Conservation (phyloP, 2,329 filamentous ascomycete genomes). For the Rhynchosporium agropyri region DNA sequence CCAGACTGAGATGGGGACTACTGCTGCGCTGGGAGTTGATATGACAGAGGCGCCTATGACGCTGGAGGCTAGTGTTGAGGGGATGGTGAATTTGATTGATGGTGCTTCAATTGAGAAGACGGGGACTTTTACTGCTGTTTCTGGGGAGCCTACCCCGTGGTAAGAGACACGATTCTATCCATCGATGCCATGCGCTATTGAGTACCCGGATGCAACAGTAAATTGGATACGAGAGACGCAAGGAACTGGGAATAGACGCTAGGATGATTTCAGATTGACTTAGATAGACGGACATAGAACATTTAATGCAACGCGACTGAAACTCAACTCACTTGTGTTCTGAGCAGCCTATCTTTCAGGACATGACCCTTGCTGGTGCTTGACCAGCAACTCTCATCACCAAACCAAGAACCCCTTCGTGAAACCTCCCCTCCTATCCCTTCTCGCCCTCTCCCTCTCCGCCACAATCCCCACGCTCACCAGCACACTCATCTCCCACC, state of each 20-base stretch:
- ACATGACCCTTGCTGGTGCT: too few relatives aligned
- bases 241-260: too few relatives aligned
- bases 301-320: too few relatives aligned
- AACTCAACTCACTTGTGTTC: too few relatives aligned
- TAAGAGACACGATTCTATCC: slow-evolving; percentile 14
- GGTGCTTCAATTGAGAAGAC: slow-evolving; percentile 24
- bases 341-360: too few relatives aligned
- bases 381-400: background rate
- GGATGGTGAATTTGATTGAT: slow-evolving; percentile 29
- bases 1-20: slow-evolving; percentile 38
- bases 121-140: slow-evolving; percentile 25
- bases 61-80: slow-evolving; percentile 30
- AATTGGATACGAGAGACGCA: background rate
- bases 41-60: slow-evolving; percentile 30
- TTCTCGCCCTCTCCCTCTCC: slow-evolving; percentile 16
- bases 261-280: too few relatives aligned
- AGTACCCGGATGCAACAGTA: background rate
- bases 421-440: slow-evolving; percentile 11
- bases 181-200: background rate
- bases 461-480: slow-evolving; percentile 13
- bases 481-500: slow-evolving; percentile 12
- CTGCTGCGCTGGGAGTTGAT: slow-evolving; percentile 25
- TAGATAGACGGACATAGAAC: too few relatives aligned
- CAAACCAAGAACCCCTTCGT: slow-evolving; percentile 11
- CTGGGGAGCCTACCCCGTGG: slow-evolving; percentile 28